phyloP scores from a whole-genome alignment of 345 rosid species.

The Boechera stricta region DNA sequence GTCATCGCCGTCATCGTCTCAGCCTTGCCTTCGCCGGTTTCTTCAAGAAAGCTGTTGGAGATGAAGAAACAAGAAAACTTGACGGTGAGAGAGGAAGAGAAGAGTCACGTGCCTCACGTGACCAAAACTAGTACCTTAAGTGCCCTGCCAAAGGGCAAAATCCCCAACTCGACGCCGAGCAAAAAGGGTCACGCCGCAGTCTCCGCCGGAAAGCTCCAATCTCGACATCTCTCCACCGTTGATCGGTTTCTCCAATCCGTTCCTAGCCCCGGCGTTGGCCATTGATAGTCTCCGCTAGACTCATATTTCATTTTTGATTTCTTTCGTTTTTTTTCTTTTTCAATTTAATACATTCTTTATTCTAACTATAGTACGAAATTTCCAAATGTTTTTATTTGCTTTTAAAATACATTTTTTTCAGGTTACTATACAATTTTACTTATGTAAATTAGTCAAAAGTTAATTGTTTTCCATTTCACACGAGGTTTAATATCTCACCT shows the following conservation, averaged over 20 bases:
- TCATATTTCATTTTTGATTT: background rate
- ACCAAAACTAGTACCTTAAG: constrained; percentile 40
- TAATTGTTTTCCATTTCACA: background rate
- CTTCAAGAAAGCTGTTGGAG: constrained; percentile 57
- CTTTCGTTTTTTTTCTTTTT: background rate
- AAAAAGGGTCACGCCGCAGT: constrained; percentile 65
- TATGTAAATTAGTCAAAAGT: constrained; percentile 14
- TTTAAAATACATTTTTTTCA: background rate
- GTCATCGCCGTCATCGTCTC: constrained; percentile 49
- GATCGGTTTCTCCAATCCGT: constrained; percentile 74
- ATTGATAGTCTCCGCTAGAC: constrained; percentile 41
- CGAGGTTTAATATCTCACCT: background rate
- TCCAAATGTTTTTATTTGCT: constrained; percentile 9
- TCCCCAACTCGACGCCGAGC: constrained; percentile 69
- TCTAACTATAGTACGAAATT: constrained; percentile 29
- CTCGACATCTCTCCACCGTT: constrained; percentile 62
- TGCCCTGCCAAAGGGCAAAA: constrained; percentile 68
- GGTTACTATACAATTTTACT: background rate
- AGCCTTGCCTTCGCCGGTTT: constrained; percentile 41
- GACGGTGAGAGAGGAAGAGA: constrained; percentile 43
- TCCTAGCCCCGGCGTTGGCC: constrained; percentile 91
- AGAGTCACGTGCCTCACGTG: constrained; percentile 51
- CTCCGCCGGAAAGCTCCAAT: constrained; percentile 54
- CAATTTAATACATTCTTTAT: constrained; percentile 29
- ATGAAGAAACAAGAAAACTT: constrained; percentile 16